phyloP scores from a whole-genome alignment of 495 filamentous ascomycete genomes.

The Annulohypoxylon bovei region DNA sequence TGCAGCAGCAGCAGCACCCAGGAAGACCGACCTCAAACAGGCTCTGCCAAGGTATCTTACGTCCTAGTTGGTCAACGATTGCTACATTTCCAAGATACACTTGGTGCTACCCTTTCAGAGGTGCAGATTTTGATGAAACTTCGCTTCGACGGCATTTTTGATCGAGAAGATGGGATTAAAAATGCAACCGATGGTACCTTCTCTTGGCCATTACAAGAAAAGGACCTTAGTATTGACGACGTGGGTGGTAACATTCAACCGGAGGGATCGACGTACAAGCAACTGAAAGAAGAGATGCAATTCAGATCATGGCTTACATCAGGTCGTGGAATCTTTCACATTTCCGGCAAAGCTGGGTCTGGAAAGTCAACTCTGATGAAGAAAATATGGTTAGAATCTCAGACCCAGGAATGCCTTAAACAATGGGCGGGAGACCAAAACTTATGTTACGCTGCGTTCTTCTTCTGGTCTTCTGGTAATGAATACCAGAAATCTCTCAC shows the following conservation, averaged over 20 bases:
- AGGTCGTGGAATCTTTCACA: background rate
- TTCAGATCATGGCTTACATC: background rate
- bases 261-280: background rate
- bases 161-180: background rate
- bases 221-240: background rate
- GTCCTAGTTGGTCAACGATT: background rate
- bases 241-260: background rate
- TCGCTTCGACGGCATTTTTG: background rate
- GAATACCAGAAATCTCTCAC: background rate
- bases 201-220: background rate
- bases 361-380: constrained; percentile 4
- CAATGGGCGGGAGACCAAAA: background rate
- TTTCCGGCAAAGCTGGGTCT: background rate
- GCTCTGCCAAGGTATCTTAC: no score
- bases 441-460: background rate
- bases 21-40: no score
- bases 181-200: background rate
- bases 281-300: no score
- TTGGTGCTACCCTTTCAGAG: background rate
- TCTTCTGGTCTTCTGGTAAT: background rate
- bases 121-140: background rate
- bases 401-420: background rate
- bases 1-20: background rate
- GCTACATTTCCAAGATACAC: background rate
- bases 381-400: background rate